Base-by-base conservation (phyloP, 768 basidiomycete genomes). In the Astraeus odoratus region DNA sequence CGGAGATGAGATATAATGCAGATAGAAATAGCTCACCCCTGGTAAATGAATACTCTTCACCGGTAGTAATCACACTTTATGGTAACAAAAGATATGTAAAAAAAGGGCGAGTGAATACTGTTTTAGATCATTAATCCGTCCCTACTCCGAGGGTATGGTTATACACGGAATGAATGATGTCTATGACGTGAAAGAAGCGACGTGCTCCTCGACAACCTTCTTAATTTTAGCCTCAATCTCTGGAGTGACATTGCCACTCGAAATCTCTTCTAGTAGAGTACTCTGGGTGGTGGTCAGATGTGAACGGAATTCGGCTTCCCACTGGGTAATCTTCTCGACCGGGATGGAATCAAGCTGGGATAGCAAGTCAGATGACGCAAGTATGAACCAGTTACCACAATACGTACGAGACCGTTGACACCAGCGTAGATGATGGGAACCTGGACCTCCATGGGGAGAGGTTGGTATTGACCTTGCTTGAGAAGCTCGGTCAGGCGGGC, bases 391-490 rank as follows among this genome's bases (percentile, higher is more conserved):
- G 18, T n/a, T 1, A n/a, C 10, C 1, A 12, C 23, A 46, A 9
- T 31, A 77, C 85, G 56, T 65, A 86, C 84, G 52, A 96, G 81
- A 90, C 96, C 96, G 72, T 98, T 94, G 58, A 99, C 96, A 82
- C 95, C 95, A 55, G 95, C 96, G 67, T 95, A 97, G 75, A 98
- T 93, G 67, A 97, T 90, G 55, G 95, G 95, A 51, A 96, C 95
- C 77, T 96, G 94, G 53, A 97, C 72, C 73, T 98, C 95, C 68
- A 88, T 94, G 33, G 93, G 69, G 60, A 97, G 71, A 44, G 92
- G 90, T 67, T 94, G 86, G 72, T 97, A 97, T 75, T 98, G 95
- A 53, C 91, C 93, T 81, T 98, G 95, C 74, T 97, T 93, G 55
- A 93, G 74, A 59, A 93, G 83, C 76, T 99, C 95, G 53, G 95